Base-by-base conservation (phyloP, 441 rosid genomes). In the Jatropha multifida region DNA sequence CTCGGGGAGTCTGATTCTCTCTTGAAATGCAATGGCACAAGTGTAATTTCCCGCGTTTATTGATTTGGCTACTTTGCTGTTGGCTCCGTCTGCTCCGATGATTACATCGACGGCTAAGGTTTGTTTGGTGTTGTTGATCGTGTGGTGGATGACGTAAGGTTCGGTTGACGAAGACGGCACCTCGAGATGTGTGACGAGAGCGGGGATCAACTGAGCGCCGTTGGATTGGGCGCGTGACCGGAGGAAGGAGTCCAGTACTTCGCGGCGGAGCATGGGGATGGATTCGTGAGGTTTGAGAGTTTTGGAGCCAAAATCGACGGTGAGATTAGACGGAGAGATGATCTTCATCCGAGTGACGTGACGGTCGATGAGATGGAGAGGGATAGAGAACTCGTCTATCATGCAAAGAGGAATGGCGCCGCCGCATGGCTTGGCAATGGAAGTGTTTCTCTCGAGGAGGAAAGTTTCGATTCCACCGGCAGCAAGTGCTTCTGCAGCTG, bases 351-450 rank as follows among this genome's bases (percentile, higher is more conserved):
- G 78, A 65, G 90, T 88, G 74, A 89, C 91, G 20, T 73, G 87
- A 63, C 92, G 90, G 81, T 89, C 91, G 72, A 90, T 74, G 80
- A 89, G 86, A 65, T 79, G 71, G 48, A 59, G 77, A 32, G 92
- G 95, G 79, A 90, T 81, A 46, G 79, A 76, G 85, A 88, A 90
- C 81, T 89, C 92, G 14, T 85, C 90, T 3, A 90, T 52, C 95
- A 90, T 89, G 75, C 90, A 87, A 20, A 90, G 81, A 27, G 95
- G 95, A 76, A 90, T 90, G 38, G 91, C 95, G 5, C 92, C 95
- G 68, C 91, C 92, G 76, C 91, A 90, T 17, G 95, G 91, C 77
- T 89, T 90, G 73, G 90, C 83, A 0, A 82, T 66, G 41, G 84
- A 76, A 14, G 89, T 81, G 78, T 75, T 85, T 5, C 91, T 85